phyloP scores from a whole-genome alignment of 352 stramenopile species.

The Phytopythium montanum region DNA sequence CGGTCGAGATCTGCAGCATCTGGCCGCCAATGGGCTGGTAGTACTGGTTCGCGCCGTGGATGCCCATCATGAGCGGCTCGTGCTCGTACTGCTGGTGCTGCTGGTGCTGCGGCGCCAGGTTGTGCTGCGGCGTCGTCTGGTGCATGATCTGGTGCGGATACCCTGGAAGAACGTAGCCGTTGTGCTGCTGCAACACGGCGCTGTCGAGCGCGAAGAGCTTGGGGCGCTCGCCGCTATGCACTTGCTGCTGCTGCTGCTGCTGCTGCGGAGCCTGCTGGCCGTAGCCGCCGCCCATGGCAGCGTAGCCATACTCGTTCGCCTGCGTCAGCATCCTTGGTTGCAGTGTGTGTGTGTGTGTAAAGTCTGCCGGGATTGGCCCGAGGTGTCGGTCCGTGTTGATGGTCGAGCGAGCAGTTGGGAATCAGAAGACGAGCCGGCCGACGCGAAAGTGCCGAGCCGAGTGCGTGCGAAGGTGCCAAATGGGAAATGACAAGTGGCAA shows the following conservation, averaged over 20 bases:
- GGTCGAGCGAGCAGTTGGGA: too few relatives aligned
- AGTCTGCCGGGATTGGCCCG: neutral
- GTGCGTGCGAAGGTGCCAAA: slow-evolving; percentile 40
- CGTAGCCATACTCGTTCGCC: slow-evolving; percentile 71
- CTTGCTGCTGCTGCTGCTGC: slow-evolving; percentile 17
- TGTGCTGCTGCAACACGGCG: slow-evolving; percentile 17
- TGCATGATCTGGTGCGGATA: slow-evolving; percentile 42
- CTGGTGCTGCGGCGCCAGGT: slow-evolving; percentile 35
- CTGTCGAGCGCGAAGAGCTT: slow-evolving; percentile 52
- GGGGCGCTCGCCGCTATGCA: slow-evolving; percentile 43
- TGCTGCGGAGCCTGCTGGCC: slow-evolving; percentile 7
- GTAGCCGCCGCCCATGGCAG: slow-evolving; percentile 18
- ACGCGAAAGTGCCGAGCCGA: slow-evolving; percentile 11
- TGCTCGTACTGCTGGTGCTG: slow-evolving; percentile 60
- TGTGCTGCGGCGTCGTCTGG: slow-evolving; percentile 33
- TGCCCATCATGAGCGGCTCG: slow-evolving; percentile 70
- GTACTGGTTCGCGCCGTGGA: slow-evolving; percentile 51
- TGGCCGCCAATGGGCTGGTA: slow-evolving; percentile 53
- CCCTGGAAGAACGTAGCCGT: slow-evolving; percentile 28
- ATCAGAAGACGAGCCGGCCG: slow-evolving; percentile 1
- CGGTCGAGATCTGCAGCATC: slow-evolving; percentile 66
- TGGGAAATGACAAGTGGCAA: slow-evolving; percentile 70
- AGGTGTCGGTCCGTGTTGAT: neutral
- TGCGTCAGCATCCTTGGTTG: slow-evolving; percentile 28
- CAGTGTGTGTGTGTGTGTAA: neutral